These are phyloP conservation scores for Ogataea salicorniae DNA, from an alignment of 805 yeast species.

Conservation along the genomic window DNA sequence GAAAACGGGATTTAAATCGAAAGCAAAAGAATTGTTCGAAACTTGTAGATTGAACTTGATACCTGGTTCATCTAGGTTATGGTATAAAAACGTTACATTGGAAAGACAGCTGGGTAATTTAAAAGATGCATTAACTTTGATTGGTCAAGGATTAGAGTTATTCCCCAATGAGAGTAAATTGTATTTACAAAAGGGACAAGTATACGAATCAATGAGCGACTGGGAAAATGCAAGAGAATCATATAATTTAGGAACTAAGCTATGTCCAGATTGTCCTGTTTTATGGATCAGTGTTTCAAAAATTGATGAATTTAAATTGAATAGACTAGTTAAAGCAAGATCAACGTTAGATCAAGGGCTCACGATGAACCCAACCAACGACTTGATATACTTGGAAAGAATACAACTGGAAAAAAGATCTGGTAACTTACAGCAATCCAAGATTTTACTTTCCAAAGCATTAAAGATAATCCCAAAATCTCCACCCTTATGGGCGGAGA, in stretches of 20 bases:
- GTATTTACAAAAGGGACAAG: conserved; percentile 59
- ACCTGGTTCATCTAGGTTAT: conserved; percentile 42
- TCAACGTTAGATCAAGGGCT: conserved; percentile 68
- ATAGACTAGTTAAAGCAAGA: conserved; percentile 54
- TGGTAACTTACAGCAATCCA: conserved; percentile 47
- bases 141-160: conserved; percentile 41
- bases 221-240: conserved; percentile 41
- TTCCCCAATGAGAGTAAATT: conserved; percentile 50
- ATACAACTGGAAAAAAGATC: conserved; percentile 51
- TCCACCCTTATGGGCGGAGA: conserved; percentile 61
- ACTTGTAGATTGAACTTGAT: conserved; percentile 12
- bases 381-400: conserved; percentile 53
- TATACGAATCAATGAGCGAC: conserved; percentile 31
- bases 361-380: conserved; percentile 43
- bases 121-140: conserved; percentile 35
- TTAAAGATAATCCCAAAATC: conserved; percentile 53
- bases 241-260: conserved; percentile 44
- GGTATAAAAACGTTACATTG: conserved; percentile 56
- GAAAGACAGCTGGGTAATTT: conserved; percentile 36
- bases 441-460: conserved; percentile 51
- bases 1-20: conserved; percentile 31
- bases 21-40: conserved; percentile 34
- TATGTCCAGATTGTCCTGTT: conserved; percentile 36
- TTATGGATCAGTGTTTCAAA: conserved; percentile 55
- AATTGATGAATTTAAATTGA: conserved; percentile 39